Evolutionary conservation across 179 eudicot genomes (phyloP).

Genomic region (Beta lomatogona): DNA sequence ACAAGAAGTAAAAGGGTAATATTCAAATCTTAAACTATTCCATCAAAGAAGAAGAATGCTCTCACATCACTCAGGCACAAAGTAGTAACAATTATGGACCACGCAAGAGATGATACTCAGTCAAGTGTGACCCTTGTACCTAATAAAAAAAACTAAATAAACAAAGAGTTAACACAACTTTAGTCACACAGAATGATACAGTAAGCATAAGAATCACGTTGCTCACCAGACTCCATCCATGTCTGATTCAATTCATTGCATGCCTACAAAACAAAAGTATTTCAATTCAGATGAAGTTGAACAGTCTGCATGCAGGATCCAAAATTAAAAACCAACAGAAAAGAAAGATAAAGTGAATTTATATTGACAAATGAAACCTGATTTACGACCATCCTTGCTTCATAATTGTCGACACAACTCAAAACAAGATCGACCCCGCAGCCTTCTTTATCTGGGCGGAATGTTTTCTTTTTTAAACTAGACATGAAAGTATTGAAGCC

Average conservation of each 20-base stretch:
- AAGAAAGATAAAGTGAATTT: neutral
- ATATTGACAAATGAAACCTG: constrained; percentile 53
- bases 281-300: constrained; percentile 21
- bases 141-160: neutral
- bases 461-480: constrained; percentile 76
- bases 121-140: constrained; percentile 11
- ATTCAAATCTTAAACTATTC: neutral
- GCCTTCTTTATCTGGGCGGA: constrained; percentile 67
- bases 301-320: neutral
- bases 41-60: neutral
- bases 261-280: constrained; percentile 56
- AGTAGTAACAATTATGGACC: neutral
- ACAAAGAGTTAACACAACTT: neutral
- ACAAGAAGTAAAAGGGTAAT: neutral
- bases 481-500: constrained; percentile 89
- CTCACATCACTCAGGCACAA: neutral
- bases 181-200: constrained; percentile 12
- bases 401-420: constrained; percentile 97
- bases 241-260: constrained; percentile 94
- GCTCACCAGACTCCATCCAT: constrained; percentile 98
- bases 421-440: constrained; percentile 93
- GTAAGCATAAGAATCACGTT: constrained; percentile 12
- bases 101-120: neutral
- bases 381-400: constrained; percentile 99
- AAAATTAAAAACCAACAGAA: neutral